Evolutionary conservation across 108 stramenopile genomes (phyloP).

Genomic region (Cyclotella kingstonii): DNA sequence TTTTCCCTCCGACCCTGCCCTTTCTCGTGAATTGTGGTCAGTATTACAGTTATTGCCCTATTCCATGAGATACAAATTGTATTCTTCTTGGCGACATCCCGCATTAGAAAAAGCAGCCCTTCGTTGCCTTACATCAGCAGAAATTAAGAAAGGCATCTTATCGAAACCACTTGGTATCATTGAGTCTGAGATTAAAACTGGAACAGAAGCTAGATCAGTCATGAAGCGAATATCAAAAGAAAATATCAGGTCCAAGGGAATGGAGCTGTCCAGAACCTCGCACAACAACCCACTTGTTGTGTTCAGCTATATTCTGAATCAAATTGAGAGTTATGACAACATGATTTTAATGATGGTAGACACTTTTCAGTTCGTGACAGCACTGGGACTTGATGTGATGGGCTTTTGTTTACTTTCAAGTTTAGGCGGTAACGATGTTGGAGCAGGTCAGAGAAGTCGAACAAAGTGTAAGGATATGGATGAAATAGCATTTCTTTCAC

Average conservation of each 20-base stretch:
- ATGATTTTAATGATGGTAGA: slow-evolving; percentile 92
- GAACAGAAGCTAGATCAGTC: slow-evolving; percentile 63
- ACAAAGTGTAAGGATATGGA: slow-evolving; percentile 56
- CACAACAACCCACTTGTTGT: slow-evolving; percentile 89
- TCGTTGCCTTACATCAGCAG: slow-evolving; percentile 14
- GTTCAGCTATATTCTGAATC: slow-evolving; percentile 76
- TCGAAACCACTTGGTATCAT: slow-evolving; percentile 60
- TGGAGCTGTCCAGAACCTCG: slow-evolving; percentile 75
- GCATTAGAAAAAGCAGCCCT: slow-evolving; percentile 65
- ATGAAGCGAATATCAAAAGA: slow-evolving; percentile 91
- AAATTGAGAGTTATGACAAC: slow-evolving; percentile 95
- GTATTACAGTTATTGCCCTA: slow-evolving; percentile 63
- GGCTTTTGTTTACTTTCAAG: slow-evolving; percentile 74
- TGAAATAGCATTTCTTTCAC: neutral
- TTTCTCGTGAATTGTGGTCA: slow-evolving; percentile 72
- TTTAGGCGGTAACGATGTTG: slow-evolving; percentile 54
- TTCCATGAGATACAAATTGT: slow-evolving; percentile 64
- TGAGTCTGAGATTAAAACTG: slow-evolving; percentile 74
- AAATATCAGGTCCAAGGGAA: slow-evolving; percentile 75
- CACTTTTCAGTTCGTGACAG: slow-evolving; percentile 72
- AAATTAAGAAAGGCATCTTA: slow-evolving; percentile 18
- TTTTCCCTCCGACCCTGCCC: slow-evolving; percentile 62
- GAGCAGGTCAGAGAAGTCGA: slow-evolving; percentile 47
- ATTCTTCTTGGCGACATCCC: slow-evolving; percentile 68
- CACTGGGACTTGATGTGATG: slow-evolving; percentile 85